Conservation (phyloP, 805 yeast species). For the Yarrowia sp. region DNA sequence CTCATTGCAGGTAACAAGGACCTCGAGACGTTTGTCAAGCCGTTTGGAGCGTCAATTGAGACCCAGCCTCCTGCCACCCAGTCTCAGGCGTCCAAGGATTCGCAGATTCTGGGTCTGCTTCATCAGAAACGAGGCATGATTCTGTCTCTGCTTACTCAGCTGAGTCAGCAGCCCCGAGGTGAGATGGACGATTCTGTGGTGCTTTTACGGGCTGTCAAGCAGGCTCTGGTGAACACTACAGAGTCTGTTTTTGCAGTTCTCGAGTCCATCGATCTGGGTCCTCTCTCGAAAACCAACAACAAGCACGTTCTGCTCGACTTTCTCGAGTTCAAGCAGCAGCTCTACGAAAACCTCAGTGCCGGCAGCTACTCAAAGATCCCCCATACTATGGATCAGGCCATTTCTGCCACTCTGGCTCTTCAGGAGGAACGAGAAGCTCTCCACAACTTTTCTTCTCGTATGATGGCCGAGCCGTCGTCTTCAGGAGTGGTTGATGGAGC, state of each 20-base stretch:
- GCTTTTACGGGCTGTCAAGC: conserved; percentile 9
- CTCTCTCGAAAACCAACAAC: conserved; percentile 8
- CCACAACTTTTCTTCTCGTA: conserved; percentile 20
- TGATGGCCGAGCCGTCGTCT: neutral
- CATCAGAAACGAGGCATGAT: conserved; percentile 21
- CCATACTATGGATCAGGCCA: conserved; percentile 8
- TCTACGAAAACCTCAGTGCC: neutral
- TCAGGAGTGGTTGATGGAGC: neutral
- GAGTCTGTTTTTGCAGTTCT: conserved; percentile 12
- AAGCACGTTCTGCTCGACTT: conserved; percentile 22
- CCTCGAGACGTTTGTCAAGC: conserved; percentile 1
- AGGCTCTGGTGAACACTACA: conserved; percentile 14
- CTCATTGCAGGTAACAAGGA: conserved; percentile 1
- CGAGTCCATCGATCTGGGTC: conserved; percentile 18
- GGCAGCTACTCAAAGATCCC: conserved; percentile 9
- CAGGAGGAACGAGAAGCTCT: conserved; percentile 22
- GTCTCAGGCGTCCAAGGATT: conserved; percentile 14
- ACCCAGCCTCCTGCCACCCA: conserved; percentile 12
- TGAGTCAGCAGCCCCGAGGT: conserved; percentile 19
- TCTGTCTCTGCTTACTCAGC: conserved; percentile 20
- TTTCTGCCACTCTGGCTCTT: conserved; percentile 17
- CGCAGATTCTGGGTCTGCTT: conserved; percentile 10
- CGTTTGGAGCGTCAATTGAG: conserved; percentile 16
- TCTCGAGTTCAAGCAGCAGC: conserved; percentile 13
- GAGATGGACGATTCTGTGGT: conserved; percentile 23